phyloP scores from a whole-genome alignment of 2,329 filamentous ascomycete genomes.

The Fusarium dimerum region DNA sequence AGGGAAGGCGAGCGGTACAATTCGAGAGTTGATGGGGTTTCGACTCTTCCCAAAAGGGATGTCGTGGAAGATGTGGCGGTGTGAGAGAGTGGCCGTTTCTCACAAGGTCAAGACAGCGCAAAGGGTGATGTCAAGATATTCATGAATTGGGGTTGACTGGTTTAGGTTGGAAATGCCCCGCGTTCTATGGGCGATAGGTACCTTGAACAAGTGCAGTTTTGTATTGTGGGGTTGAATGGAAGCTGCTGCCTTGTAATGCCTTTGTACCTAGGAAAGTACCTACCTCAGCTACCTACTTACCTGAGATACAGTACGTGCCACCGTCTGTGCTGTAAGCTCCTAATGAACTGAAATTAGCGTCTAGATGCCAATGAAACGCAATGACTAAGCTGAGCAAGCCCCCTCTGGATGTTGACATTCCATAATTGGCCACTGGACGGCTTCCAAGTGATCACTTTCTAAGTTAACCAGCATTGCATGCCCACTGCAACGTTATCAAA shows the following conservation, averaged over 20 bases:
- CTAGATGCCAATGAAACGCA: too few relatives aligned
- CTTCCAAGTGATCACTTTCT: too few relatives aligned
- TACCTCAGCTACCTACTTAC: too few relatives aligned
- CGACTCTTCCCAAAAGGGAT: slow-evolving; percentile 5
- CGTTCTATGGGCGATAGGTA: neutral
- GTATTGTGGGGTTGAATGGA: slow-evolving; percentile 7
- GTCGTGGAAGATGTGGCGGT: neutral
- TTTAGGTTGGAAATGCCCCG: slow-evolving; percentile 19
- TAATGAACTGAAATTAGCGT: too few relatives aligned
- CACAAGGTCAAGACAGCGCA: neutral
- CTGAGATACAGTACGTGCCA: too few relatives aligned
- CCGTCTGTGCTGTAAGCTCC: too few relatives aligned
- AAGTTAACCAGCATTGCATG: too few relatives aligned
- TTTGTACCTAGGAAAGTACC: neutral
- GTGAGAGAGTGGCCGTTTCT: neutral
- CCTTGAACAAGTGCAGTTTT: neutral
- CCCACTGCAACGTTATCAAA: too few relatives aligned
- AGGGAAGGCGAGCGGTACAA: neutral
- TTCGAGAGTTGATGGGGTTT: neutral
- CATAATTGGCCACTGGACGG: too few relatives aligned
- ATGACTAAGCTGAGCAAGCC: too few relatives aligned
- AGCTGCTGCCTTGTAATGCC: neutral
- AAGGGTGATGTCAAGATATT: neutral
- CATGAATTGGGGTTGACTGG: slow-evolving; percentile 1
- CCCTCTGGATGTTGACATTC: too few relatives aligned